Evolutionary conservation across 805 yeast species (phyloP).

Genomic region (Scheffersomyces ergatensis): DNA sequence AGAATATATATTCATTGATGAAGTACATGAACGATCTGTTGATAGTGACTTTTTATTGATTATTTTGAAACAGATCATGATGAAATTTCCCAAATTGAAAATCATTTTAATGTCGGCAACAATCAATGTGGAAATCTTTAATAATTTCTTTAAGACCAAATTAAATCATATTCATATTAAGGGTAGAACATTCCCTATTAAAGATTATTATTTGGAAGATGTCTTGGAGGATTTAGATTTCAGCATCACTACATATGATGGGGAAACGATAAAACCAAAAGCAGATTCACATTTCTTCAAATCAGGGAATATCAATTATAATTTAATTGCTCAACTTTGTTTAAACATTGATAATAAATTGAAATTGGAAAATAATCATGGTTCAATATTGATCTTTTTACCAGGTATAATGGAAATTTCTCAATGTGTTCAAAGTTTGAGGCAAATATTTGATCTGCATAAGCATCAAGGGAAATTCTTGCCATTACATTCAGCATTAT

Average conservation of each 20-base stretch:
- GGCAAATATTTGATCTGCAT: slow-evolving; percentile 8
- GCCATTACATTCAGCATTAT: slow-evolving; percentile 86
- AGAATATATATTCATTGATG: slow-evolving; percentile 80
- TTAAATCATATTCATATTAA: slow-evolving; percentile 75
- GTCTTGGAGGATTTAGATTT: slow-evolving; percentile 59
- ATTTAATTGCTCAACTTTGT: slow-evolving; percentile 60
- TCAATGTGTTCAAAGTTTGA: slow-evolving; percentile 50
- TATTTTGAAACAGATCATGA: slow-evolving; percentile 61
- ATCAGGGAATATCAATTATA: slow-evolving; percentile 70
- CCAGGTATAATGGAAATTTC: slow-evolving; percentile 92
- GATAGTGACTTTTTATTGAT: slow-evolving; percentile 86
- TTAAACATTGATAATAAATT: slow-evolving; percentile 51
- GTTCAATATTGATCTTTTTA: slow-evolving; percentile 80
- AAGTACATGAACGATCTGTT: slow-evolving; percentile 94
- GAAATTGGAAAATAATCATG: slow-evolving; percentile 37
- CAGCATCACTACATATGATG: slow-evolving; percentile 41
- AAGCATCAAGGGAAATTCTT: slow-evolving; percentile 35
- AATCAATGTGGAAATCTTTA: slow-evolving; percentile 67
- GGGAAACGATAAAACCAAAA: slow-evolving; percentile 49
- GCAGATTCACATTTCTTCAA: slow-evolving; percentile 67
- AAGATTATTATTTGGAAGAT: slow-evolving; percentile 70
- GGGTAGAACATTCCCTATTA: slow-evolving; percentile 92
- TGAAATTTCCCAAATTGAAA: slow-evolving; percentile 52
- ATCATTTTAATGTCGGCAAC: slow-evolving; percentile 93
- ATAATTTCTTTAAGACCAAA: slow-evolving; percentile 55